These are phyloP conservation scores for Polyplosphaeria fusca DNA, from an alignment of 495 filamentous ascomycete genomes.

Conservation along the genomic window DNA sequence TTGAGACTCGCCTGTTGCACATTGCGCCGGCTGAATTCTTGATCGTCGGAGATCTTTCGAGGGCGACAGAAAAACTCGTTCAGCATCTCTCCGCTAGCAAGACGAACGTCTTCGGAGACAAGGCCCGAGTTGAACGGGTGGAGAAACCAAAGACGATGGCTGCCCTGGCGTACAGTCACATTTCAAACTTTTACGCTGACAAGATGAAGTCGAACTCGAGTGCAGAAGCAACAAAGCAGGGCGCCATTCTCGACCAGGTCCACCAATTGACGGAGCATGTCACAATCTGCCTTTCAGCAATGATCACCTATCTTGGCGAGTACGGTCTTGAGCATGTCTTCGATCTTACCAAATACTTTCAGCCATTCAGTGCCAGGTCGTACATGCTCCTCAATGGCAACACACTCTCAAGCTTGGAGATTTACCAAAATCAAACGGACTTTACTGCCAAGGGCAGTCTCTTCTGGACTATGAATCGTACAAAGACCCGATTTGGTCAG, in stretches of 20 bases:
- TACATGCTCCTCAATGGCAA: slow-evolving; percentile 98
- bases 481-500: slow-evolving; percentile 84
- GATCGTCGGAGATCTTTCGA: slow-evolving; percentile 90
- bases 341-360: slow-evolving; percentile 94
- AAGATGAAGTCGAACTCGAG: slow-evolving; percentile 62
- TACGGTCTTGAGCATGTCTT: slow-evolving; percentile 97
- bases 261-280: slow-evolving; percentile 79
- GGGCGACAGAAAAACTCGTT: slow-evolving; percentile 88
- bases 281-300: slow-evolving; percentile 88
- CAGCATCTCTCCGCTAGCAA: slow-evolving; percentile 84
- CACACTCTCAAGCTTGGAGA: slow-evolving; percentile 87
- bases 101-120: slow-evolving; percentile 91
- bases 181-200: slow-evolving; percentile 89
- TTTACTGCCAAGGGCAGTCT: slow-evolving; percentile 81
- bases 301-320: slow-evolving; percentile 91
- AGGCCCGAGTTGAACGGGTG: slow-evolving; percentile 75
- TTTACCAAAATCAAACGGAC: slow-evolving; percentile 94
- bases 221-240: slow-evolving; percentile 47
- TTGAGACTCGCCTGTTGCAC: slow-evolving; percentile 90
- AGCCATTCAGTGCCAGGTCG: slow-evolving; percentile 88
- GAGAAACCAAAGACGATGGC: slow-evolving; percentile 77
- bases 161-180: slow-evolving; percentile 79
- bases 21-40: slow-evolving; percentile 95
- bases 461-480: slow-evolving; percentile 94
- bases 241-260: slow-evolving; percentile 76